These are phyloP conservation scores for Pythium monospermum DNA, from an alignment of 352 stramenopile genomes.

Conservation along the genomic window DNA sequence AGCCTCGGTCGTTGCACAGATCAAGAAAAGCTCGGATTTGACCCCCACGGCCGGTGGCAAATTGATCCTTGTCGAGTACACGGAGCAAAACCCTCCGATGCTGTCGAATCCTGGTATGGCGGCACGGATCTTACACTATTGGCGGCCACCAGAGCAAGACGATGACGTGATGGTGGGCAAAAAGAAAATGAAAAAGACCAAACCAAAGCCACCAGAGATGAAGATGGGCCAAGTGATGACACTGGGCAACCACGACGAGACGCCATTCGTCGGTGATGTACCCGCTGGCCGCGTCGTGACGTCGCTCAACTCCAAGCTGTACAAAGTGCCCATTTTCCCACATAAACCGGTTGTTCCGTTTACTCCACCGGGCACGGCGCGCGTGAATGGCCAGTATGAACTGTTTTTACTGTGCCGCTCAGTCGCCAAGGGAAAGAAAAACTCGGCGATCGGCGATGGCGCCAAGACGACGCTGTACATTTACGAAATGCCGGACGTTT, in stretches of 20 bases:
- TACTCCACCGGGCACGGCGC: constrained; percentile 29
- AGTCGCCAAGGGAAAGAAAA: constrained; percentile 75
- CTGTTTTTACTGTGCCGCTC: constrained; percentile 70
- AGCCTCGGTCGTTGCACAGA: constrained; percentile 74
- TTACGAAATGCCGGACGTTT: constrained; percentile 74
- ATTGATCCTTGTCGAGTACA: constrained; percentile 81
- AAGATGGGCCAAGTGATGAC: constrained; percentile 81
- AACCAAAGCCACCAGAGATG: constrained; percentile 70
- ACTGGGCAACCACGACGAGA: constrained; percentile 74
- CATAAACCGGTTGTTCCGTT: constrained; percentile 60
- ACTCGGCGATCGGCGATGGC: constrained; percentile 20
- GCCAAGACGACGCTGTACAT: constrained; percentile 69
- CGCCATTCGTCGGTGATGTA: constrained; percentile 78
- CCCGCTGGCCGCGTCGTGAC: constrained; percentile 70
- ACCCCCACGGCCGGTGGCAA: constrained; percentile 71
- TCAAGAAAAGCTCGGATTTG: constrained; percentile 84
- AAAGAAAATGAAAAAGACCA: constrained; percentile 69
- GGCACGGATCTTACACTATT: constrained; percentile 80
- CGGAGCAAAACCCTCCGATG: constrained; percentile 76
- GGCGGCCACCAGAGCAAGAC: constrained; percentile 56
- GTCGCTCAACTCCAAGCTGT: constrained; percentile 80
- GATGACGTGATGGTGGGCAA: constrained; percentile 43
- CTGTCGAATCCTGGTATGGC: constrained; percentile 79
- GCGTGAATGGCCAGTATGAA: constrained; percentile 42
- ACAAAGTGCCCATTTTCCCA: constrained; percentile 80